Evolutionary conservation across 1,139 yeast species (phyloP), one percentile per base, ranked within the genome.

Genomic region (Blastobotrys apis): DNA sequence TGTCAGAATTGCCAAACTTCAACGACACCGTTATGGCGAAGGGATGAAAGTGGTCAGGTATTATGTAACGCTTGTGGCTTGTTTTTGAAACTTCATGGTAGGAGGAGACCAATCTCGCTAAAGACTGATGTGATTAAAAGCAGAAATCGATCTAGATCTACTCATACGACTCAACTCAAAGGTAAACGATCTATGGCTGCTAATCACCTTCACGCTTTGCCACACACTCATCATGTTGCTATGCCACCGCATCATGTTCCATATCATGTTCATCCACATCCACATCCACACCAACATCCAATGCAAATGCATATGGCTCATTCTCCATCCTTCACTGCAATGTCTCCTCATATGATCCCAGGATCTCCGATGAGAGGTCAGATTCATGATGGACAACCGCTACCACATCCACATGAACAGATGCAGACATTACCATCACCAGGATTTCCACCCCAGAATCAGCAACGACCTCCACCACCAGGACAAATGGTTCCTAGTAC

Each of bases 21-120:
- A 47, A 88, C 92, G 1, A 88, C 97, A 1, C 97, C 97, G 1
- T 69, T 88, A 21, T 88, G 97, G 97, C 75, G 97, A 62, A 72
- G 97, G 55, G 96, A 88, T 64, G 96, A 87, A 62, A 78, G 84
- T 20, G 97, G 97, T 12, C 94, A 87, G 55, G 94, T 88, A 19
- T 72, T 88, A 47, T 88, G 97, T 64, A 88, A 88, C 66, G 97
- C 97, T 1, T 88, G 97, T 68, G 97, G 97, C 0, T 70, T 88
- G 44, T 88, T 88, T 59, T 68, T 88, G 50, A 88, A 88, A 66
- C 74, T 88, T 39, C 97, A 88, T 60, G 96, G 96, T 19, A 77
- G 95, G 47, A 86, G 95, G 38, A 74, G 97, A 56, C 97, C 97
- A 8, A 87, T 87, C 47, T 81, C 94, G 33, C 70, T 88, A 56